A percentile compares a stretch with the other conserved stretches of the same genome.
Conservation (phyloP, 2,329 filamentous ascomycete genomes). For the Acrocalymma vagum region DNA sequence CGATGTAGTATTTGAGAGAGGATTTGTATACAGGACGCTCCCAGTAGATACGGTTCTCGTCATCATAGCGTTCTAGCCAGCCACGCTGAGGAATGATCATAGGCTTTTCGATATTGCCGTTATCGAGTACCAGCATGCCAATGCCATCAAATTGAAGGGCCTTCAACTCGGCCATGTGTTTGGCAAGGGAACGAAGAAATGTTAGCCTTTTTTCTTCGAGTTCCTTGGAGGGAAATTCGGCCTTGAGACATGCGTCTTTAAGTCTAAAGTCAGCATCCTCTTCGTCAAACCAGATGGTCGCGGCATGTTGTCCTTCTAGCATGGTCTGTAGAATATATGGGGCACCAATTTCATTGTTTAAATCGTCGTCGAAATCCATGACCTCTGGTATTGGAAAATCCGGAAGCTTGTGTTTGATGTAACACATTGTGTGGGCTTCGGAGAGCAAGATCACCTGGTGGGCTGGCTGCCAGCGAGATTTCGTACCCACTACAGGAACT, state of each 20-base stretch:
- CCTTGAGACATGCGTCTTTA: background rate
- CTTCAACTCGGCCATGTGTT: conserved; percentile 12
- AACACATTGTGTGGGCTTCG: conserved; percentile 12
- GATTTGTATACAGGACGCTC: background rate
- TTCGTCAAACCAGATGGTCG: conserved; percentile 20
- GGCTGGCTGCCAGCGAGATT: conserved; percentile 9
- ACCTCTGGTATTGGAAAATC: conserved; percentile 21
- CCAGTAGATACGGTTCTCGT: background rate
- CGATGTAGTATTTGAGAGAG: background rate
- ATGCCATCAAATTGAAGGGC: conserved; percentile 16
- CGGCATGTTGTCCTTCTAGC: conserved; percentile 16
- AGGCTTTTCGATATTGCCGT: background rate
- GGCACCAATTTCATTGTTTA: conserved; percentile 19
- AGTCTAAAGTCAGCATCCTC: background rate
- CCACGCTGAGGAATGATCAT: background rate
- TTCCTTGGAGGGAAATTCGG: conserved; percentile 3
- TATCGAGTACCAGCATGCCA: conserved; percentile 14
- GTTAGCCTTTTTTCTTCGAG: conserved; percentile 11
- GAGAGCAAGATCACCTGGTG: conserved; percentile 12
- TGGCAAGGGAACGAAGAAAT: conserved; percentile 23
- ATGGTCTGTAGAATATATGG: conserved; percentile 28
- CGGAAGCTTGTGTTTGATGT: conserved; percentile 13
- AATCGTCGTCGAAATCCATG: conserved; percentile 16
- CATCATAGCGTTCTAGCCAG: background rate
- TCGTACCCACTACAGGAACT: conserved; percentile 12